Percentiles rank a stretch among this genome's conserved stretches.
These are phyloP conservation scores for Pseudonitzschia delicatissima DNA, from an alignment of 108 stramenopile species.

Conservation along the genomic window DNA sequence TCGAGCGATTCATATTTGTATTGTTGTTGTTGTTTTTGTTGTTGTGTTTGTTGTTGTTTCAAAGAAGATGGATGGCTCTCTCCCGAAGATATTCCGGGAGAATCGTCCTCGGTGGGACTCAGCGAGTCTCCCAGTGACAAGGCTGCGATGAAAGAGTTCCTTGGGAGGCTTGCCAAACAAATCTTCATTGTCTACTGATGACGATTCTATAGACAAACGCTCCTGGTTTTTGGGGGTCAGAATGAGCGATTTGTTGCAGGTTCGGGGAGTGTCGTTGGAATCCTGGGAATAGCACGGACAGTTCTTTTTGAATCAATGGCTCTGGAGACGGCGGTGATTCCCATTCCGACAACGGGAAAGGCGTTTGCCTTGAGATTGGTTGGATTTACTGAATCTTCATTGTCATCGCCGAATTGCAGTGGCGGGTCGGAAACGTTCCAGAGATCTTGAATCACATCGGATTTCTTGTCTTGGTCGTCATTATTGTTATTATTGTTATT, in stretches of 20 bases:
- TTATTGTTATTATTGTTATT: not conserved
- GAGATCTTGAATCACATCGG: not conserved
- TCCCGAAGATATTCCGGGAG: not conserved
- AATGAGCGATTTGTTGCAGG: constrained; percentile 4
- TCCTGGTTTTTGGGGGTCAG: too few relatives aligned
- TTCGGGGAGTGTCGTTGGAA: constrained; percentile 5
- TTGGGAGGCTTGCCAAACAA: not conserved
- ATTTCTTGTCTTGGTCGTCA: not conserved
- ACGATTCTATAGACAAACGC: too few relatives aligned
- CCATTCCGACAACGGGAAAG: not conserved
- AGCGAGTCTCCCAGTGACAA: constrained; percentile 6
- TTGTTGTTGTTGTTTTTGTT: constrained; percentile 1
- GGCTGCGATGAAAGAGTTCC: not conserved
- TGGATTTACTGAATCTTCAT: too few relatives aligned
- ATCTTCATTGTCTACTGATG: not conserved
- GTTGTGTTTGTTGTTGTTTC: not conserved
- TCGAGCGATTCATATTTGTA: not conserved
- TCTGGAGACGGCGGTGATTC: not conserved
- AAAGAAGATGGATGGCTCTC: not conserved
- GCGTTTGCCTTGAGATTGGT: too few relatives aligned
- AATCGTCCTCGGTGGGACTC: constrained; percentile 3
- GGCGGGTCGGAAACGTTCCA: not conserved
- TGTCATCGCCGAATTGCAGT: not conserved
- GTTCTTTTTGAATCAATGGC: not conserved
- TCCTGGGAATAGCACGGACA: not conserved